Percentiles rank a stretch among this genome's conserved stretches.
phyloP scores from a whole-genome alignment of 169 alveolate genomes.

The Cryptosporidium meleagridis region DNA sequence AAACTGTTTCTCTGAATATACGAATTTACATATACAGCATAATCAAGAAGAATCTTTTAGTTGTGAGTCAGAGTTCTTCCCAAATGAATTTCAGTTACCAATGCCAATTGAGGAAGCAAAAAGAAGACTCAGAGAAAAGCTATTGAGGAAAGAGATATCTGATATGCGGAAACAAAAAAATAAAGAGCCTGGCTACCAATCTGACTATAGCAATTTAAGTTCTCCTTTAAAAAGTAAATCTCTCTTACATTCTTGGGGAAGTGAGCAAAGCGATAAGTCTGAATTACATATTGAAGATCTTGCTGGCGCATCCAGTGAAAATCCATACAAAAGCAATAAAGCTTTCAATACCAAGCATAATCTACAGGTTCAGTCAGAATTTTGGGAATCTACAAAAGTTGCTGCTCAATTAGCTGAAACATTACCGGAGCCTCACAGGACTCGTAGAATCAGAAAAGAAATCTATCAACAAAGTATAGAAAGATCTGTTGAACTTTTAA shows the following conservation, averaged over 20 bases:
- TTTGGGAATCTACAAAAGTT: conserved; percentile 47
- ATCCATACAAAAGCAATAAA: not conserved
- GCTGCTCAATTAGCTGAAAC: conserved; percentile 73
- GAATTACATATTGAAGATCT: conserved; percentile 69
- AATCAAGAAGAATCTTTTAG: not conserved
- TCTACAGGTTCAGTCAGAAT: not conserved
- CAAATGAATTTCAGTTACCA: conserved; percentile 42
- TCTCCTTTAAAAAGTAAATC: not conserved
- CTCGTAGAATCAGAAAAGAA: conserved; percentile 59
- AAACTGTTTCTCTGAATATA: not conserved
- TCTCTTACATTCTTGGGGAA: conserved; percentile 54
- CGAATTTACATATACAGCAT: not conserved
- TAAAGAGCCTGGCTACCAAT: not conserved
- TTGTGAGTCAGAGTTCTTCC: conserved; percentile 55
- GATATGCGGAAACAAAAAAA: not conserved
- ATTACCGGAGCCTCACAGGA: conserved; percentile 51
- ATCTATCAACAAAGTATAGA: conserved; percentile 64
- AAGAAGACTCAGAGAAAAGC: conserved; percentile 45
- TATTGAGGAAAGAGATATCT: conserved; percentile 10
- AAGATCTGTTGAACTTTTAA: conserved; percentile 50
- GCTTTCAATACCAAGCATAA: not conserved
- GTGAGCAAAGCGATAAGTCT: conserved; percentile 52
- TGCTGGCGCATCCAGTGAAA: not conserved
- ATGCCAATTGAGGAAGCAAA: conserved; percentile 61
- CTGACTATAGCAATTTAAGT: not conserved